Conservation (phyloP, 805 yeast species). For the Wickerhamomyces xylosicus region DNA sequence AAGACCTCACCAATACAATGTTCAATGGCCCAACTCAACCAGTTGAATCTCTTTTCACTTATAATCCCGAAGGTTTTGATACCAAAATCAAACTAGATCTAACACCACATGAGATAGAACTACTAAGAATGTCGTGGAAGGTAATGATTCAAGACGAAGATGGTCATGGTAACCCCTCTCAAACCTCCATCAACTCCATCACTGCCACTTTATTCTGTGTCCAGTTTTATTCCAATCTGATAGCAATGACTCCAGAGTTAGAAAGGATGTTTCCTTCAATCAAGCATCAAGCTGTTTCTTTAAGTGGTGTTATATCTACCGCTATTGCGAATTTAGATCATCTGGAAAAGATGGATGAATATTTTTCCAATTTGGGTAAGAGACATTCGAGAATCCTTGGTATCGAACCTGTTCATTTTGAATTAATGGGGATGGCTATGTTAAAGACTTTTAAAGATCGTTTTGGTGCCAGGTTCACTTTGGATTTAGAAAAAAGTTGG, state of each 20-base stretch:
- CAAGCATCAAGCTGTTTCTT: constrained; percentile 68
- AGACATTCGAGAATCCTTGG: constrained; percentile 69
- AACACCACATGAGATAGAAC: constrained; percentile 21
- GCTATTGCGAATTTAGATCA: constrained; percentile 59
- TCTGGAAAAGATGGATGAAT: constrained; percentile 44
- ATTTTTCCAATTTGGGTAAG: constrained; percentile 55
- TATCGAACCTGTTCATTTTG: constrained; percentile 57
- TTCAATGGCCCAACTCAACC: neutral
- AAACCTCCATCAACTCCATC: constrained; percentile 2
- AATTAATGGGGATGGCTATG: constrained; percentile 65
- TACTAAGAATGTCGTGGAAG: constrained; percentile 28
- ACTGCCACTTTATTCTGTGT: constrained; percentile 47
- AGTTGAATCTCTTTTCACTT: neutral
- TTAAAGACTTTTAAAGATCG: constrained; percentile 60
- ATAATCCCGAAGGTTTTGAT: constrained; percentile 3
- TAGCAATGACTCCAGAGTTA: constrained; percentile 48
- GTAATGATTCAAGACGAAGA: constrained; percentile 26
- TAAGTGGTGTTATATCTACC: constrained; percentile 67
- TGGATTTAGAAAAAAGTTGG: constrained; percentile 62
- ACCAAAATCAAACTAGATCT: constrained; percentile 21
- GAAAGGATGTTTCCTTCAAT: constrained; percentile 64
- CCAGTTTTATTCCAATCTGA: constrained; percentile 64
- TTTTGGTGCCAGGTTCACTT: constrained; percentile 39
- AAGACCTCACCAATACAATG: neutral
- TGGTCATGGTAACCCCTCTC: constrained; percentile 4